A percentile compares a stretch with the other conserved stretches of the same genome.
Conservation (phyloP, 441 rosid genomes). For the Isatis lusitanica region DNA sequence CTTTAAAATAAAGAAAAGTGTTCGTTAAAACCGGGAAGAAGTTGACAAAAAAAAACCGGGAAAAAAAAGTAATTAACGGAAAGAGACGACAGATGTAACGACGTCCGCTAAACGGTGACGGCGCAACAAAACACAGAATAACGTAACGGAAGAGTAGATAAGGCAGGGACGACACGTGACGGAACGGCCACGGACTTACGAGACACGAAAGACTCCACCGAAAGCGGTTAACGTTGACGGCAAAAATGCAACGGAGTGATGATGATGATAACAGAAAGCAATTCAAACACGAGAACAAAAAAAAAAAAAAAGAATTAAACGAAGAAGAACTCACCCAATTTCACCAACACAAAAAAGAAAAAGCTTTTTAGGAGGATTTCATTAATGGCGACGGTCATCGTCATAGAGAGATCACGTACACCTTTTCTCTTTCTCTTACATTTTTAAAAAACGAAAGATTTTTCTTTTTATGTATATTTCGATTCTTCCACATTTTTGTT, state of each 20-base stretch:
- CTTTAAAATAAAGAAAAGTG: not conserved
- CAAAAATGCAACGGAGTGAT: not conserved
- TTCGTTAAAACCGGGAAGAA: not conserved
- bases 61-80: not conserved
- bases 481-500: constrained; percentile 13
- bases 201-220: not conserved
- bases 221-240: constrained; percentile 15
- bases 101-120: constrained; percentile 13
- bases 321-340: constrained; percentile 26
- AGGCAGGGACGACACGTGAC: constrained; percentile 7
- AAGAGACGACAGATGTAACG: constrained; percentile 9
- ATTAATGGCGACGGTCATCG: constrained; percentile 36
- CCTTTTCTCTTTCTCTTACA: constrained; percentile 30
- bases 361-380: constrained; percentile 17
- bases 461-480: constrained; percentile 8
- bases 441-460: not conserved
- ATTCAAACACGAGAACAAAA: not conserved
- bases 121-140: not conserved
- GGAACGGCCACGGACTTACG: not conserved
- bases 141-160: constrained; percentile 14
- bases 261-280: not conserved
- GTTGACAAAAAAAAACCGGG: too few species aligned
- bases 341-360: constrained; percentile 5
- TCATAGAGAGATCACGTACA: constrained; percentile 26
- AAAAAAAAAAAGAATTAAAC: not conserved